Percentiles rank a stretch among this genome's conserved stretches.
Conservation (phyloP, 2,329 filamentous ascomycete genomes). For the Aspergillus neoniger region DNA sequence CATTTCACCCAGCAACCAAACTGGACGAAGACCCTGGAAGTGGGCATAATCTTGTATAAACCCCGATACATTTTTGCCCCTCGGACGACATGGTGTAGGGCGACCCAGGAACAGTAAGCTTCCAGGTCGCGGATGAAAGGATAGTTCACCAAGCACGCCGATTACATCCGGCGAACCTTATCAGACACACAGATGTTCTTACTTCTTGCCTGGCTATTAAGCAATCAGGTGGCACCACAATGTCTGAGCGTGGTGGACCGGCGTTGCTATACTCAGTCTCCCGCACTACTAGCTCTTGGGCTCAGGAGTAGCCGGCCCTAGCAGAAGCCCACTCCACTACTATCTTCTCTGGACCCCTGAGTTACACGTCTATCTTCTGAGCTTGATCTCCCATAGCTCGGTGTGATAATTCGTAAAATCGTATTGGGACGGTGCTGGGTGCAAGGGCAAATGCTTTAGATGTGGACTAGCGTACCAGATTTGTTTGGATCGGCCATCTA, state of each 20-base stretch:
- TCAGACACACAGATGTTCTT: background rate
- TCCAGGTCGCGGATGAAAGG: conserved; percentile 3
- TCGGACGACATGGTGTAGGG: background rate
- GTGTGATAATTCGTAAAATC: background rate
- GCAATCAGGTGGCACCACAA: background rate
- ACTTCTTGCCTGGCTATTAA: background rate
- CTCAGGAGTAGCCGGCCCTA: background rate
- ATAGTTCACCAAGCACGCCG: background rate
- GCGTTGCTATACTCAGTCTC: background rate
- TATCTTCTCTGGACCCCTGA: background rate
- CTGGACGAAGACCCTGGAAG: background rate
- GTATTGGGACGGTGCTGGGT: background rate
- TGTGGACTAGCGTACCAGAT: background rate
- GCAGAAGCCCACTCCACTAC: background rate
- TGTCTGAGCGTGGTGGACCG: background rate
- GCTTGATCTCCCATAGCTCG: background rate
- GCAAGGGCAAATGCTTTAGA: background rate
- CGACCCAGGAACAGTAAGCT: conserved; percentile 9
- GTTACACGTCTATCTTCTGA: background rate
- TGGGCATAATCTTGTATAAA: background rate
- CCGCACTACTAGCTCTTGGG: background rate
- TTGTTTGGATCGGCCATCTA: background rate
- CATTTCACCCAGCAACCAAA: background rate
- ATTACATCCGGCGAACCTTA: background rate
- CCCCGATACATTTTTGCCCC: background rate